Percentiles rank a stretch among this genome's conserved stretches.
Conservation (phyloP, 106 monocot species). For the Dendrobium chrysotoxum region DNA sequence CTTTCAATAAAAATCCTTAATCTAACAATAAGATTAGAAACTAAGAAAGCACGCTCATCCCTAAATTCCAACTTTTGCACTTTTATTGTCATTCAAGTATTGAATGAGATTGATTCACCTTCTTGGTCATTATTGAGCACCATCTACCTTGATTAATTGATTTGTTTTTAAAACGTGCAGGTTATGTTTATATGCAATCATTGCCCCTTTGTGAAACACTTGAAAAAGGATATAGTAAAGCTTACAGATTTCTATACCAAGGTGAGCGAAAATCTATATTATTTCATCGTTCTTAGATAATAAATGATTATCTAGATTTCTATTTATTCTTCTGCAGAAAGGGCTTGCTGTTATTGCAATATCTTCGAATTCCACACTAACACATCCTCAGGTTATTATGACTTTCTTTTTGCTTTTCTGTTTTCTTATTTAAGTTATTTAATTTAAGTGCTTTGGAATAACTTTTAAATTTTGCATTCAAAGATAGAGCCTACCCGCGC, state of each 20-base stretch:
- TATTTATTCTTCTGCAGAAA: slow-evolving; percentile 54
- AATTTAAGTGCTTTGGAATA: not conserved
- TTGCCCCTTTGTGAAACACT: slow-evolving; percentile 89
- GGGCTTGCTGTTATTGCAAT: slow-evolving; percentile 85
- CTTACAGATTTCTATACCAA: slow-evolving; percentile 78
- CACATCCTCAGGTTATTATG: slow-evolving; percentile 71
- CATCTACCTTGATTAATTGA: not conserved
- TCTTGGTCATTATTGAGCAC: not conserved
- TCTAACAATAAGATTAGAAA: too few relatives aligned
- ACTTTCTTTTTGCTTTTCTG: not conserved
- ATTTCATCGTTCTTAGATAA: not conserved
- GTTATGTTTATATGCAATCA: slow-evolving; percentile 99
- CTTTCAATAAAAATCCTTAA: too few relatives aligned
- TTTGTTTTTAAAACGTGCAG: slow-evolving; percentile 32
- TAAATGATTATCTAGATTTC: not conserved
- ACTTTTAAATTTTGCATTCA: not conserved
- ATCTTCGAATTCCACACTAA: slow-evolving; percentile 73
- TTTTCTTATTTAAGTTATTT: not conserved
- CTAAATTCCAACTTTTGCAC: too few relatives aligned
- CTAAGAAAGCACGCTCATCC: too few relatives aligned
- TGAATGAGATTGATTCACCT: not conserved
- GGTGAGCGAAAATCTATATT: slow-evolving; percentile 24
- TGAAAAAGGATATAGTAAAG: slow-evolving; percentile 83
- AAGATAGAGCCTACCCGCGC: not conserved
- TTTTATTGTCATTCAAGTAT: not conserved